These are phyloP conservation scores for Barnettozyma salicaria DNA, from an alignment of 805 yeast species.

Conservation along the genomic window DNA sequence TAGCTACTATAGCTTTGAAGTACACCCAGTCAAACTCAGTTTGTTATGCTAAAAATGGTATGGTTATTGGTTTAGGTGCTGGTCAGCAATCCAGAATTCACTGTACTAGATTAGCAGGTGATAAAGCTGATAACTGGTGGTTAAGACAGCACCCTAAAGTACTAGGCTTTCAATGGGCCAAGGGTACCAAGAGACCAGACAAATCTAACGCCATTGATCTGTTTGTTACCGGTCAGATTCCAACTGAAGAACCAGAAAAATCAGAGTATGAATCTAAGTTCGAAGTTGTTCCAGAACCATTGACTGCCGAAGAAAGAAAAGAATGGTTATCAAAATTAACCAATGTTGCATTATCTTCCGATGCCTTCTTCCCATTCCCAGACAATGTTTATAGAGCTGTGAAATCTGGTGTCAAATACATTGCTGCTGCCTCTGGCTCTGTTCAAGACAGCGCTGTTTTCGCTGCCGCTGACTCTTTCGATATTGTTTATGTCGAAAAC, in stretches of 20 bases:
- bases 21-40: slow-evolving; percentile 99
- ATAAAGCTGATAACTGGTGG: slow-evolving; percentile 99
- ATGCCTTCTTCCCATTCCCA: slow-evolving; percentile 99
- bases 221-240: slow-evolving; percentile 86
- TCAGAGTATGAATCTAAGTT: slow-evolving; percentile 89
- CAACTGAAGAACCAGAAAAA: slow-evolving; percentile 87
- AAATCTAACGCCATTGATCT: slow-evolving; percentile 97
- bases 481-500: slow-evolving; percentile 90
- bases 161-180: slow-evolving; percentile 91
- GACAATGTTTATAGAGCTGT: slow-evolving; percentile 98
- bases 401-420: slow-evolving; percentile 89
- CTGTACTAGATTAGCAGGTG: slow-evolving; percentile 99
- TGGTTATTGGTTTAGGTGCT: slow-evolving; percentile 99
- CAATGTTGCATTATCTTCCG: slow-evolving; percentile 89
- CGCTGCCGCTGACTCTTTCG: slow-evolving; percentile 89
- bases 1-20: slow-evolving; percentile 94
- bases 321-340: slow-evolving; percentile 80
- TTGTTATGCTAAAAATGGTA: slow-evolving; percentile 97
- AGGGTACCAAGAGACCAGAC: slow-evolving; percentile 97
- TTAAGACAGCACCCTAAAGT: slow-evolving; percentile 97
- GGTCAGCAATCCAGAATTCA: slow-evolving; percentile 99
- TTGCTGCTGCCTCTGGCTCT: slow-evolving; percentile 97
- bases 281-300: slow-evolving; percentile 73
- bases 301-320: slow-evolving; percentile 73
- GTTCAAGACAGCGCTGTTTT: slow-evolving; percentile 96